These are phyloP conservation scores for Phaeoacremonium minimum DNA, from an alignment of 2,329 filamentous ascomycete genomes.

Conservation along the genomic window DNA sequence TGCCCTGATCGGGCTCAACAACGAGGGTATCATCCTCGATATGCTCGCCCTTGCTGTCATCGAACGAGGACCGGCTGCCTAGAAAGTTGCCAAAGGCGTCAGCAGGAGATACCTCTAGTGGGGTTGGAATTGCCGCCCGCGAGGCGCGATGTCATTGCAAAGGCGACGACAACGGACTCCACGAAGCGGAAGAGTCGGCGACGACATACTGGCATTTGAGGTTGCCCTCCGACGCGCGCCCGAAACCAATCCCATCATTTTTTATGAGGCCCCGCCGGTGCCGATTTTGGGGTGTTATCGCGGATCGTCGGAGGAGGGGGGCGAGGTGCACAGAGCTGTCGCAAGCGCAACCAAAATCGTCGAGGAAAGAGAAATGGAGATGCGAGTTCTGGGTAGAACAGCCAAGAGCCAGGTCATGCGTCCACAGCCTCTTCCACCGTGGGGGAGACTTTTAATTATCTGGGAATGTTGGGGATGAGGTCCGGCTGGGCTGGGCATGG, in stretches of 20 bases:
- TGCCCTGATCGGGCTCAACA: conserved; percentile 89
- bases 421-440: too few species aligned
- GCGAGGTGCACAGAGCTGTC: too few species aligned
- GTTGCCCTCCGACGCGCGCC: conserved; percentile 23
- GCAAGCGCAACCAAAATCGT: too few species aligned
- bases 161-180: background rate
- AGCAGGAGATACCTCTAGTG: conserved; percentile 2
- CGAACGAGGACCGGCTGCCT: conserved; percentile 51
- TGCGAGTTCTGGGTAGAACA: too few species aligned
- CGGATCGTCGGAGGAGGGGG: too few species aligned
- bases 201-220: conserved; percentile 28
- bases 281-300: background rate
- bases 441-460: too few species aligned
- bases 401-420: too few species aligned
- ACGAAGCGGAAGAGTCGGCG: background rate
- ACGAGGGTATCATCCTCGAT: conserved; percentile 72
- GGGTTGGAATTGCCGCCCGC: background rate
- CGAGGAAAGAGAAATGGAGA: too few species aligned
- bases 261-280: background rate
- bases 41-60: conserved; percentile 43
- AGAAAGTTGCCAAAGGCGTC: conserved; percentile 29
- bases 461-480: too few species aligned
- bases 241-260: conserved; percentile 23
- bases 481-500: too few species aligned
- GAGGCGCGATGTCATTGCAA: background rate